A percentile compares a stretch with the other conserved stretches of the same genome.
phyloP scores from a whole-genome alignment of 257 asterid species.

The Galeopsis tetrahit region DNA sequence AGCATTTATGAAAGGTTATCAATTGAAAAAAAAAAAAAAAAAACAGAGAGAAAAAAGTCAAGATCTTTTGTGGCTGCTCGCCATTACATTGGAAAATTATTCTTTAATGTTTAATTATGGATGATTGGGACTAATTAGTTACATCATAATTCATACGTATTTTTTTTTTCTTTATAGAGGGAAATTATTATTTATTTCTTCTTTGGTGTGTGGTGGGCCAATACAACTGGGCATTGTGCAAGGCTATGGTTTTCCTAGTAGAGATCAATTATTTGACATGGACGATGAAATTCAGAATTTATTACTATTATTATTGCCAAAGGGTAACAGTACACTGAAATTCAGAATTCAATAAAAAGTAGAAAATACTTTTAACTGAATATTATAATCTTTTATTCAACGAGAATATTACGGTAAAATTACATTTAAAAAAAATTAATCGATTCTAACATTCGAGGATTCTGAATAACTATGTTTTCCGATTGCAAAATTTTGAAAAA shows the following conservation, averaged over 20 bases:
- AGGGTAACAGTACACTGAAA: too few relatives aligned
- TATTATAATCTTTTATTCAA: too few relatives aligned
- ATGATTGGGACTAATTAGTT: neutral
- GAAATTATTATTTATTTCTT: neutral
- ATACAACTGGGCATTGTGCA: neutral
- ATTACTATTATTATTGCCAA: neutral
- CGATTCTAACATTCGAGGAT: too few relatives aligned
- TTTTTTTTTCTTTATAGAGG: neutral
- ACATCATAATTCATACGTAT: neutral
- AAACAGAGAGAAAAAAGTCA: neutral
- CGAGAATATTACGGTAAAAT: too few relatives aligned
- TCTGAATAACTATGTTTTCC: too few relatives aligned
- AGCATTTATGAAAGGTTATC: neutral
- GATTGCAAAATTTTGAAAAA: too few relatives aligned
- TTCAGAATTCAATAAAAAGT: too few relatives aligned
- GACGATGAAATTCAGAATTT: neutral
- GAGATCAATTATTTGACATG: neutral
- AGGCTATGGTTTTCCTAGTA: constrained; percentile 3
- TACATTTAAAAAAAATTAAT: too few relatives aligned
- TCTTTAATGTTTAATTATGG: neutral
- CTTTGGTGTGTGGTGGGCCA: constrained; percentile 13
- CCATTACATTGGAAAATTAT: neutral
- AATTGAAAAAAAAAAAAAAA: neutral
- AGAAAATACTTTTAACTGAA: too few relatives aligned
- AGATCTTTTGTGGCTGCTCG: constrained; percentile 15